A percentile compares a stretch with the other conserved stretches of the same genome.
phyloP scores from a whole-genome alignment of 306 rosid species.

The Delonix regia region DNA sequence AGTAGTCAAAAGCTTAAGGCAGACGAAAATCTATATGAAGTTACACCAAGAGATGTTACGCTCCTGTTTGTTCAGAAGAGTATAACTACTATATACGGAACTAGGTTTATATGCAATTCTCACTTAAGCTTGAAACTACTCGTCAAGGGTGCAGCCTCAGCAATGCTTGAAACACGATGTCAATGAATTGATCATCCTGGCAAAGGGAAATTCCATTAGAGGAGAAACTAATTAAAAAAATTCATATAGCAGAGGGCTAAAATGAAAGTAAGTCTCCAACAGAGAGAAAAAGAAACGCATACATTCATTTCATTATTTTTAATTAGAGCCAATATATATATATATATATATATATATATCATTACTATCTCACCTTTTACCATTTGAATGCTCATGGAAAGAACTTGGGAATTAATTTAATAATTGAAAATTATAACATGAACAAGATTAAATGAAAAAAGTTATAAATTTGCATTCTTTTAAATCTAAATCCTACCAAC shows the following conservation, averaged over 20 bases:
- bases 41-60: conserved; percentile 31
- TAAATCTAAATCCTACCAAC: conserved; percentile 5
- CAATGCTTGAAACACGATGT: conserved; percentile 71
- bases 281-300: background rate
- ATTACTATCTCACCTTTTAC: background rate
- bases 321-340: background rate
- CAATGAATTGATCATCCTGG: conserved; percentile 89
- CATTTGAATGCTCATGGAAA: conserved; percentile 22
- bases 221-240: conserved; percentile 14
- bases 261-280: conserved; percentile 28
- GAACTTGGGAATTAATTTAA: conserved; percentile 11
- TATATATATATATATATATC: too few relatives aligned
- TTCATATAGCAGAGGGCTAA: background rate
- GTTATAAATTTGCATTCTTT: background rate
- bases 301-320: conserved; percentile 8
- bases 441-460: background rate
- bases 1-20: conserved; percentile 20
- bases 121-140: conserved; percentile 37
- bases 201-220: conserved; percentile 37
- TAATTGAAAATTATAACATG: conserved; percentile 20
- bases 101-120: conserved; percentile 47
- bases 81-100: conserved; percentile 51
- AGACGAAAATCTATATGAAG: conserved; percentile 14
- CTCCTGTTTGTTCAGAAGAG: conserved; percentile 38
- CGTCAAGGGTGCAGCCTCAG: conserved; percentile 64